These are phyloP conservation scores for Aspergillus flavus DNA, from an alignment of 2,329 filamentous ascomycete species.

Conservation along the genomic window DNA sequence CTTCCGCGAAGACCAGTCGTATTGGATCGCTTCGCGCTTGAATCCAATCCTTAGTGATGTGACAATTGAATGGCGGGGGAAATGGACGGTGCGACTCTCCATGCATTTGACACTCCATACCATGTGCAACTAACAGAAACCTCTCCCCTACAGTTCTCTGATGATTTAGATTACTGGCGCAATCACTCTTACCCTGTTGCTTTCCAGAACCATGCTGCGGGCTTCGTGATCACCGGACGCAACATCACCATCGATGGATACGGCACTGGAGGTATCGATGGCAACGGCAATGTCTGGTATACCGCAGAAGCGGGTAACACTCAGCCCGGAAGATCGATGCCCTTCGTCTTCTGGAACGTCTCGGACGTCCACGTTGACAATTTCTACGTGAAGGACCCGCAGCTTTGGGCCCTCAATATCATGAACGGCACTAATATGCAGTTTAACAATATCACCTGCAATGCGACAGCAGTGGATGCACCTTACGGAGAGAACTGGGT, in stretches of 20 bases:
- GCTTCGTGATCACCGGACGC: slow-evolving; percentile 55
- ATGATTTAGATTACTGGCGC: slow-evolving; percentile 58
- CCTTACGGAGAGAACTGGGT: neutral
- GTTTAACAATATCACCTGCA: neutral
- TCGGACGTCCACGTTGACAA: slow-evolving; percentile 57
- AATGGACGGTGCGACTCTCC: slow-evolving; percentile 48
- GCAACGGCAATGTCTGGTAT: slow-evolving; percentile 60
- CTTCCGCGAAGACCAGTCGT: slow-evolving; percentile 54
- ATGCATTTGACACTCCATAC: slow-evolving; percentile 22
- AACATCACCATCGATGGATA: slow-evolving; percentile 56
- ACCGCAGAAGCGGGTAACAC: slow-evolving; percentile 51
- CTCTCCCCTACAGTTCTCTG: slow-evolving; percentile 39
- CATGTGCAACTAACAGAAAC: neutral
- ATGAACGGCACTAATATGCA: slow-evolving; percentile 59
- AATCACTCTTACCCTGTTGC: slow-evolving; percentile 54
- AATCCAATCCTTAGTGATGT: slow-evolving; percentile 56
- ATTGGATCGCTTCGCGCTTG: slow-evolving; percentile 54
- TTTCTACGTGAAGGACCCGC: slow-evolving; percentile 55
- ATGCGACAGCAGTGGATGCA: neutral
- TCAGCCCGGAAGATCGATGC: slow-evolving; percentile 32
- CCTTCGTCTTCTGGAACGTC: slow-evolving; percentile 20
- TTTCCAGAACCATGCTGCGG: slow-evolving; percentile 60
- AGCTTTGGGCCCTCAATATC: slow-evolving; percentile 57
- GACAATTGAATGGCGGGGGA: slow-evolving; percentile 55
- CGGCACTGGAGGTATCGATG: slow-evolving; percentile 56